phyloP scores from a whole-genome alignment of 164 flowering plant genomes.

The Liriodendron chinense region DNA sequence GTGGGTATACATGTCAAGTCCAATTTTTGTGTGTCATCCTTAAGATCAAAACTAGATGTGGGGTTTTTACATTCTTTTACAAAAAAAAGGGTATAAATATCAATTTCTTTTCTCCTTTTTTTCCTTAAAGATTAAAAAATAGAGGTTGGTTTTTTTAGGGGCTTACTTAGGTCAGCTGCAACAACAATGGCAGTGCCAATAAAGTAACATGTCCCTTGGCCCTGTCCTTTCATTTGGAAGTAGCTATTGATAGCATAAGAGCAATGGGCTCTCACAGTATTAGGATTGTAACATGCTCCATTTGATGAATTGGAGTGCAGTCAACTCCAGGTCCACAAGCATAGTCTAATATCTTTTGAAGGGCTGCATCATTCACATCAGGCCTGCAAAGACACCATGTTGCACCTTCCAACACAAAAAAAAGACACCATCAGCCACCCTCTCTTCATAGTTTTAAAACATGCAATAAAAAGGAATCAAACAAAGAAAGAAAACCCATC shows the following conservation, averaged over 20 bases:
- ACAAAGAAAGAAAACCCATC: no score
- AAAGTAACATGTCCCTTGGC: conserved; percentile 58
- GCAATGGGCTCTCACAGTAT: conserved; percentile 70
- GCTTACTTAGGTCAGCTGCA: conserved; percentile 41
- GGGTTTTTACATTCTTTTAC: no score
- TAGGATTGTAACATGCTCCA: conserved; percentile 68
- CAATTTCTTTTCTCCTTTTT: no score
- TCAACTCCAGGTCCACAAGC: conserved; percentile 94
- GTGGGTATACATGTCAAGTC: no score
- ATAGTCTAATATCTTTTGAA: conserved; percentile 67
- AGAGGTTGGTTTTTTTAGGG: neutral
- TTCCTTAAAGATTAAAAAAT: no score
- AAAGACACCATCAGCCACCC: no score
- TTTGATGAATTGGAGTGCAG: conserved; percentile 49
- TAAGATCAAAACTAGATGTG: no score
- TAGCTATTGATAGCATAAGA: conserved; percentile 81
- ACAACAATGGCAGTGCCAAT: conserved; percentile 40
- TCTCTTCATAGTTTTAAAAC: neutral
- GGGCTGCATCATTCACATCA: conserved; percentile 36
- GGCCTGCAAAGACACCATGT: conserved; percentile 55
- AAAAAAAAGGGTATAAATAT: no score
- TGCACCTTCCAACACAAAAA: conserved; percentile 53
- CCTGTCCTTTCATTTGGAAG: conserved; percentile 55
- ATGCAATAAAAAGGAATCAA: neutral
- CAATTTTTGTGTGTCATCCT: no score